Percentiles rank a stretch among this genome's conserved stretches.
Evolutionary conservation across 2,329 filamentous ascomycete species (phyloP).

Genomic region (Venturia asperata): DNA sequence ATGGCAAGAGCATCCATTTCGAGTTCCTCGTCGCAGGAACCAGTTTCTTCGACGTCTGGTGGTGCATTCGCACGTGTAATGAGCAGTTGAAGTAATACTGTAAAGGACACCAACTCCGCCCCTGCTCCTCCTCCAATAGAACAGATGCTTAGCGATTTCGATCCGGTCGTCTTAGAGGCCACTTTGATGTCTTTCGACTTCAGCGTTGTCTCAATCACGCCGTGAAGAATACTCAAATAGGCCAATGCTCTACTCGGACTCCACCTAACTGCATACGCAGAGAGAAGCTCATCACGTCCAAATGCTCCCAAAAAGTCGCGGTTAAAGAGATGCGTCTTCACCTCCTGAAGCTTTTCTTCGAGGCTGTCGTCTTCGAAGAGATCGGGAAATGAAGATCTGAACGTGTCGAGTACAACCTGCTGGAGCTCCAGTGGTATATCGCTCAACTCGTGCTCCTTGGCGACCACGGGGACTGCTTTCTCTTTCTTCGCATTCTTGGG

Average conservation of each 20-base stretch:
- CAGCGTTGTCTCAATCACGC: conserved; percentile 28
- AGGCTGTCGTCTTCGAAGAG: conserved; percentile 39
- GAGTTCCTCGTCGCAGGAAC: background rate
- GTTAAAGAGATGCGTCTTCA: conserved; percentile 80
- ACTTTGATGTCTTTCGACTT: conserved; percentile 16
- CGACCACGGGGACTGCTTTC: background rate
- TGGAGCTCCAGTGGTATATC: conserved; percentile 49
- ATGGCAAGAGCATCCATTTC: background rate
- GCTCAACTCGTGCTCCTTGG: background rate
- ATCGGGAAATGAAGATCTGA: conserved; percentile 55
- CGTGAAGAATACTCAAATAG: conserved; percentile 58
- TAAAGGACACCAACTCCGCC: conserved; percentile 59
- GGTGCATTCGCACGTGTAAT: background rate
- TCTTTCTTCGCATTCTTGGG: background rate
- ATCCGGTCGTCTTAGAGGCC: background rate
- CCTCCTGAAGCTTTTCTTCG: conserved; percentile 59
- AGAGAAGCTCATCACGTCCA: conserved; percentile 59
- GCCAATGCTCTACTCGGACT: conserved; percentile 78
- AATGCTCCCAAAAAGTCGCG: conserved; percentile 81
- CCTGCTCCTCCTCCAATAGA: conserved; percentile 61
- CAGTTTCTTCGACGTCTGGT: background rate
- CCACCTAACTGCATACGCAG: conserved; percentile 84
- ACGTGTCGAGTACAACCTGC: conserved; percentile 66
- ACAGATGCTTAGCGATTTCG: conserved; percentile 35
- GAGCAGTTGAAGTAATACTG: conserved; percentile 27